A percentile compares a stretch with the other conserved stretches of the same genome.
Conservation (phyloP, 164 flowering plant species). For the Cinnamomum micranthum region DNA sequence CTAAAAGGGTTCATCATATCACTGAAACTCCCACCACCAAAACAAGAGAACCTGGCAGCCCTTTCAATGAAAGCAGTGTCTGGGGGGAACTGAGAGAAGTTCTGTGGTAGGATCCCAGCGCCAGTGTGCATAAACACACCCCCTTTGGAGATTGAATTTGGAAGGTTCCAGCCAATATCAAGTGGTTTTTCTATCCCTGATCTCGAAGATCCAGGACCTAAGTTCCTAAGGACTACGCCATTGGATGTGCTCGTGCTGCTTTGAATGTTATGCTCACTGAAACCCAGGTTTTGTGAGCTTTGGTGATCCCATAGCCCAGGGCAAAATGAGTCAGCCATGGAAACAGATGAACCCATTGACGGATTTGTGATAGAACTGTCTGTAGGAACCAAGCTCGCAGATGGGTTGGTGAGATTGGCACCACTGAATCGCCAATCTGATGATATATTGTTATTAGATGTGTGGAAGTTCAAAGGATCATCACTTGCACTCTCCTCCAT, state of each 20-base stretch:
- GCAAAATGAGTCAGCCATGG: slow-evolving; percentile 54
- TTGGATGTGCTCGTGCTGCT: slow-evolving; percentile 30
- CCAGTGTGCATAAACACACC: slow-evolving; percentile 42
- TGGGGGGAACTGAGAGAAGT: slow-evolving; percentile 69
- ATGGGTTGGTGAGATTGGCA: slow-evolving; percentile 30
- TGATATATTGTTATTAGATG: slow-evolving; percentile 26
- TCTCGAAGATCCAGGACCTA: slow-evolving; percentile 28
- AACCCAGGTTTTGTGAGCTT: slow-evolving; percentile 39
- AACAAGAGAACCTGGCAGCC: slow-evolving; percentile 84
- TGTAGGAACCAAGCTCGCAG: slow-evolving; percentile 33
- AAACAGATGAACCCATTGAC: slow-evolving; percentile 44
- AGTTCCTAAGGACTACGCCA: slow-evolving; percentile 28
- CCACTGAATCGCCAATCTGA: slow-evolving; percentile 54
- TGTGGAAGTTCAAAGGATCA: slow-evolving; percentile 31
- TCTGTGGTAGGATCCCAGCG: slow-evolving; percentile 53
- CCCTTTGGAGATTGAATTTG: slow-evolving; percentile 41
- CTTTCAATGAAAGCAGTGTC: slow-evolving; percentile 89
- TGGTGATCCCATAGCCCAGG: slow-evolving; percentile 44
- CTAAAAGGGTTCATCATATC: slow-evolving; percentile 52
- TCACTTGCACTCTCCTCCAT: slow-evolving; percentile 34
- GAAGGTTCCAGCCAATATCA: slow-evolving; percentile 48
- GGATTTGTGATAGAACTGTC: slow-evolving; percentile 32
- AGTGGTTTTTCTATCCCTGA: slow-evolving; percentile 17
- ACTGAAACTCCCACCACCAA: slow-evolving; percentile 60
- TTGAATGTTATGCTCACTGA: slow-evolving; percentile 31